Conservation (phyloP, 2,329 filamentous ascomycete genomes). For the Thermothelomyces thermophilus region DNA sequence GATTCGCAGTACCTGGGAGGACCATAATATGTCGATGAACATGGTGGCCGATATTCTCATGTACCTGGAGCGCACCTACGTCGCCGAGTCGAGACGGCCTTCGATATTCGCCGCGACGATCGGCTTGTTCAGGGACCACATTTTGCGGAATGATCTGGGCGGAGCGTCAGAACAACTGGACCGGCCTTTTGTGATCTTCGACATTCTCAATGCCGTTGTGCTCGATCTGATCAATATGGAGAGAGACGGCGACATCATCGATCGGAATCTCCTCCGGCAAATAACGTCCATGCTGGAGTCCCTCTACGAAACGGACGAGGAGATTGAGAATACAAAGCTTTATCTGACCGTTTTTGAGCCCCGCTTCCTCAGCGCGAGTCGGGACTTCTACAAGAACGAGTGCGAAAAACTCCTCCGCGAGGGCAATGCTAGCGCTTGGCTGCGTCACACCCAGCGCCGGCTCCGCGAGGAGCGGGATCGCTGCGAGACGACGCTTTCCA, state of each 20-base stretch:
- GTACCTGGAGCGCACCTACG: conserved; percentile 90
- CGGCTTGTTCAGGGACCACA: conserved; percentile 78
- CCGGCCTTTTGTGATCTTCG: conserved; percentile 49
- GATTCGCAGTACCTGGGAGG: conserved; percentile 73
- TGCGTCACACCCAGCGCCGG: conserved; percentile 66
- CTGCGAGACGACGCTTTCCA: conserved; percentile 74
- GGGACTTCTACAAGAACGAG: conserved; percentile 68
- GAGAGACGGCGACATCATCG: conserved; percentile 80
- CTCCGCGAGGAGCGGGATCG: conserved; percentile 76
- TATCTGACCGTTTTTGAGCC: conserved; percentile 81
- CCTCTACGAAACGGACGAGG: conserved; percentile 74
- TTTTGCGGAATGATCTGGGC: conserved; percentile 58
- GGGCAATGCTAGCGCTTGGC: conserved; percentile 75
- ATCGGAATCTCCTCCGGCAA: conserved; percentile 72
- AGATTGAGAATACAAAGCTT: conserved; percentile 71
- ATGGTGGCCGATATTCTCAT: conserved; percentile 96
- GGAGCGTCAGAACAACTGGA: conserved; percentile 32
- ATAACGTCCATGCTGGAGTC: conserved; percentile 86
- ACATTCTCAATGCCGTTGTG: conserved; percentile 73
- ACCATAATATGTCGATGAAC: conserved; percentile 87
- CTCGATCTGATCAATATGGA: conserved; percentile 92
- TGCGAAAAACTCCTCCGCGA: conserved; percentile 68
- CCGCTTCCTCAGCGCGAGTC: conserved; percentile 64
- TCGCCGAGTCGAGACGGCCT: conserved; percentile 60
- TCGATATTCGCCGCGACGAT: conserved; percentile 82